A percentile compares a stretch with the other conserved stretches of the same genome.
Evolutionary conservation across 805 yeast genomes (phyloP).

Genomic region (Candida pini): DNA sequence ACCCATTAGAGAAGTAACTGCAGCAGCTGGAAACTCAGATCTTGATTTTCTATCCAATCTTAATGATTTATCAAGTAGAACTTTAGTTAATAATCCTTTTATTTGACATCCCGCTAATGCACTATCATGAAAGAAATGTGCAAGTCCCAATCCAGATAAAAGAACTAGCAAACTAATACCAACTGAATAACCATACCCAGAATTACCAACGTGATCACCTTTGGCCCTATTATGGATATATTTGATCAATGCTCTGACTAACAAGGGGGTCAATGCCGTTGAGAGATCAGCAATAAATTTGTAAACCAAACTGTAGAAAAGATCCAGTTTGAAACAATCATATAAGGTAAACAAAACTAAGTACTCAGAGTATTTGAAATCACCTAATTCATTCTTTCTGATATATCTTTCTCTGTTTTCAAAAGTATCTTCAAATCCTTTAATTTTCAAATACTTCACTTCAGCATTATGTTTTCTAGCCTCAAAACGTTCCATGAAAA

Average conservation of each 20-base stretch:
- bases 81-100: conserved; percentile 66
- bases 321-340: conserved; percentile 43
- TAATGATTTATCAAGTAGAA: conserved; percentile 64
- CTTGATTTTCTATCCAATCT: conserved; percentile 51
- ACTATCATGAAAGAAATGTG: conserved; percentile 60
- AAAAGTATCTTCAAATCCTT: conserved; percentile 26
- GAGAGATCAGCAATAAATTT: conserved; percentile 43
- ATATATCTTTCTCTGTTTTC: conserved; percentile 32
- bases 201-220: conserved; percentile 39
- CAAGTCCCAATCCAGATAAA: conserved; percentile 41
- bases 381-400: conserved; percentile 27
- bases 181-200: conserved; percentile 72
- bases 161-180: conserved; percentile 59
- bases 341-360: conserved; percentile 44
- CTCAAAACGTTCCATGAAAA: conserved; percentile 32
- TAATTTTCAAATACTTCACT: conserved; percentile 25
- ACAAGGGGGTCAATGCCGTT: conserved; percentile 57
- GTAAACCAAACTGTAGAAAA: conserved; percentile 33
- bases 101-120: conserved; percentile 64
- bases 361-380: conserved; percentile 36
- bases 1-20: conserved; percentile 71
- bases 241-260: conserved; percentile 57
- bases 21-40: conserved; percentile 58
- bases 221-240: conserved; percentile 51
- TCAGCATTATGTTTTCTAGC: conserved; percentile 27